These are phyloP conservation scores for Cryptosporidium andersoni DNA, from an alignment of 169 alveolate species.

Conservation along the genomic window DNA sequence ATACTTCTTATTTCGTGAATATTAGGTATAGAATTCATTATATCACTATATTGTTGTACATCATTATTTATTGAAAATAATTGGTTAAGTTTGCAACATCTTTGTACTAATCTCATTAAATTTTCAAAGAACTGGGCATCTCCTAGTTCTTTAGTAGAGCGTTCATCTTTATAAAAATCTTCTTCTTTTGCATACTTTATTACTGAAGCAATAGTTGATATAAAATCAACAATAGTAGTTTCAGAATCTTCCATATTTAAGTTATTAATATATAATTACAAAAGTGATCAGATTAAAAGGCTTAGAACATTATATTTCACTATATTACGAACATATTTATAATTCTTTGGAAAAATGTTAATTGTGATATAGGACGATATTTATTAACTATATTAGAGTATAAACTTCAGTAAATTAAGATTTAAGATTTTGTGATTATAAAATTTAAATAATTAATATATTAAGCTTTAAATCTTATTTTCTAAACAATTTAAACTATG, in stretches of 20 bases:
- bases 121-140: background rate
- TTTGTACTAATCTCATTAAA: background rate
- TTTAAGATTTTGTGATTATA: too few species aligned
- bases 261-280: too few species aligned
- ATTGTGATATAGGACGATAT: too few species aligned
- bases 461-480: too few species aligned
- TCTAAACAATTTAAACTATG: background rate
- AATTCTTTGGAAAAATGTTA: too few species aligned
- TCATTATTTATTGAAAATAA: background rate
- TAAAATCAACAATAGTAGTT: conserved; percentile 31
- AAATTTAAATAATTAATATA: too few species aligned
- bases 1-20: conserved; percentile 43
- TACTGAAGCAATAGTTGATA: conserved; percentile 8
- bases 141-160: background rate
- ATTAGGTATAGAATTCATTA: conserved; percentile 26
- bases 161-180: background rate
- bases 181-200: conserved; percentile 21
- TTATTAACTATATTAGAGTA: too few species aligned
- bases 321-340: too few species aligned
- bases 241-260: conserved; percentile 32
- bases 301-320: too few species aligned
- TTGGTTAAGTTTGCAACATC: conserved; percentile 3
- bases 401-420: too few species aligned
- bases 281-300: too few species aligned
- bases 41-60: conserved; percentile 1